Conservation (phyloP, 352 stramenopile species). For the Globisporangium nodosum region DNA sequence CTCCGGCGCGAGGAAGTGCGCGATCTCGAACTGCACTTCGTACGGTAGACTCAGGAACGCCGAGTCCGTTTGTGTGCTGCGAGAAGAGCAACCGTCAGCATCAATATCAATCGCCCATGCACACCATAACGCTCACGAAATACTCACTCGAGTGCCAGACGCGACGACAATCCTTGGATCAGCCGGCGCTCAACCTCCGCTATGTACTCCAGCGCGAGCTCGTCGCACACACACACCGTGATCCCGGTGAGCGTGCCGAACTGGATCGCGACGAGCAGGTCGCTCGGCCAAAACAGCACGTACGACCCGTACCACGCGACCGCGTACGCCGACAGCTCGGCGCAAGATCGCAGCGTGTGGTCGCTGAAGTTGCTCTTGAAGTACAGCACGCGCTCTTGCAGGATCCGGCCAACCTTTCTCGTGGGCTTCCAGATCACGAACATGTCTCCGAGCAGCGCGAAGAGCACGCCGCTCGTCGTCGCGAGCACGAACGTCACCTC, state of each 20-base stretch:
- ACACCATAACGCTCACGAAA: background rate
- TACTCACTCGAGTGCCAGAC: slow-evolving; percentile 36
- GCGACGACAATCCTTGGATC: slow-evolving; percentile 39
- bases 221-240: slow-evolving; percentile 56
- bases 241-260: slow-evolving; percentile 74
- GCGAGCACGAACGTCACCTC: slow-evolving; percentile 79
- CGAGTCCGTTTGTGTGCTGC: slow-evolving; percentile 56
- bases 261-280: slow-evolving; percentile 70
- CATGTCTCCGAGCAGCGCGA: slow-evolving; percentile 74
- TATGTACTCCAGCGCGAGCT: slow-evolving; percentile 64
- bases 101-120: background rate
- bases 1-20: slow-evolving; percentile 65
- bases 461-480: slow-evolving; percentile 69
- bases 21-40: slow-evolving; percentile 78
- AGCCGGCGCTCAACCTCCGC: slow-evolving; percentile 56
- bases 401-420: slow-evolving; percentile 64
- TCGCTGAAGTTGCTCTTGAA: slow-evolving; percentile 50
- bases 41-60: slow-evolving; percentile 69
- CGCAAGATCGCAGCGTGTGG: slow-evolving; percentile 45
- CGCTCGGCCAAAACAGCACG: slow-evolving; percentile 53
- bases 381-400: slow-evolving; percentile 75
- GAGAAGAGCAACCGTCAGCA: slow-evolving; percentile 6
- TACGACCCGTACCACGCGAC: slow-evolving; percentile 64
- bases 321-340: slow-evolving; percentile 51
- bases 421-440: slow-evolving; percentile 85